These are phyloP conservation scores for Lactifluus subvellereus DNA, from an alignment of 768 basidiomycete genomes.

Conservation along the genomic window DNA sequence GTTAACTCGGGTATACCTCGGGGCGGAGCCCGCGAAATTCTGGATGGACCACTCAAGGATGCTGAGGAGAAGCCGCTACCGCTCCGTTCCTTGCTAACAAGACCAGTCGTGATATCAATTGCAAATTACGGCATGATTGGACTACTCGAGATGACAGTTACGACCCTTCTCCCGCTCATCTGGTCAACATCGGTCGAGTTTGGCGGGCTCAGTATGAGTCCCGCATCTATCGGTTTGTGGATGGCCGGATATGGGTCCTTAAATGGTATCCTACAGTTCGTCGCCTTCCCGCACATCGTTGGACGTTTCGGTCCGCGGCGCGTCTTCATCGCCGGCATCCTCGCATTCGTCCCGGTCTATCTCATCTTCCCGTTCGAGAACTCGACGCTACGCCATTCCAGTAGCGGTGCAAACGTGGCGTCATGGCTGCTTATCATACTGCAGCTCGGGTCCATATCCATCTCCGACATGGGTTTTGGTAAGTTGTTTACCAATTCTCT, in stretches of 20 bases:
- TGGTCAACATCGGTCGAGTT: constrained; percentile 38
- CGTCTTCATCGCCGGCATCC: constrained; percentile 28
- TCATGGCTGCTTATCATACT: neutral
- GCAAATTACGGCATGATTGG: constrained; percentile 9
- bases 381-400: neutral
- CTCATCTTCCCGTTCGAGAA: constrained; percentile 28
- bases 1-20: neutral
- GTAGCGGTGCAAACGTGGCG: neutral
- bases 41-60: neutral
- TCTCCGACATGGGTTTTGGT: constrained; percentile 20
- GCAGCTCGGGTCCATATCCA: constrained; percentile 7
- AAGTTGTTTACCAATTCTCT: neutral
- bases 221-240: constrained; percentile 36
- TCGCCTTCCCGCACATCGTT: constrained; percentile 36
- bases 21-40: neutral
- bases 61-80: neutral
- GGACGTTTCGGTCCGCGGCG: constrained; percentile 35
- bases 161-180: constrained; percentile 36
- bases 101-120: constrained; percentile 4
- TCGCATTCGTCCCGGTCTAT: constrained; percentile 28
- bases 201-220: constrained; percentile 37
- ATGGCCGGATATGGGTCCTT: constrained; percentile 34
- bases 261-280: constrained; percentile 36
- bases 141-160: constrained; percentile 10
- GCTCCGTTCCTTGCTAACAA: constrained; percentile 8